phyloP scores from a whole-genome alignment of 2,329 filamentous ascomycete species.

The Rachicladosporium sp. region DNA sequence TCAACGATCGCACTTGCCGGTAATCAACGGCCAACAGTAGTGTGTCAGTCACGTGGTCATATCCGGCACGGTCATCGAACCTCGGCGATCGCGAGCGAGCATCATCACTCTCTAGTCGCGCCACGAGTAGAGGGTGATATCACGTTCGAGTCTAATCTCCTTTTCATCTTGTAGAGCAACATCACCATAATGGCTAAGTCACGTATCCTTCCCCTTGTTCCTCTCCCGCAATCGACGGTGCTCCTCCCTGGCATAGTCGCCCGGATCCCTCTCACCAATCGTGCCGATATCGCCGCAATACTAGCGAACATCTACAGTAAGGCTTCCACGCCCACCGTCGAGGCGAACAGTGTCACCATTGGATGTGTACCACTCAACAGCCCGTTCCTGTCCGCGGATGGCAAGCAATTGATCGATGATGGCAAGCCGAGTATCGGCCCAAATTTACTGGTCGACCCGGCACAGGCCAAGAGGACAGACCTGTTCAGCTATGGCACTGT shows the following conservation, averaged over 20 bases:
- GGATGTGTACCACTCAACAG: slow-evolving; percentile 80
- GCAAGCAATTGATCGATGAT: slow-evolving; percentile 60
- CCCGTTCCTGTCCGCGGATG: slow-evolving; percentile 58
- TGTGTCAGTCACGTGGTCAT: no score
- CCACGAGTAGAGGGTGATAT: no score
- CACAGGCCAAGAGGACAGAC: slow-evolving; percentile 41
- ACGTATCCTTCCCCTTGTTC: slow-evolving; percentile 58
- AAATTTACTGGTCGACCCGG: slow-evolving; percentile 44
- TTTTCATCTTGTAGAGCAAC: no score
- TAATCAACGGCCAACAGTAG: no score
- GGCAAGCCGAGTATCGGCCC: slow-evolving; percentile 29
- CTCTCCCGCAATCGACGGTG: slow-evolving; percentile 66
- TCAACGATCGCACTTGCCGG: no score
- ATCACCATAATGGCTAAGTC: slow-evolving; percentile 10
- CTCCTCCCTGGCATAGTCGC: slow-evolving; percentile 77
- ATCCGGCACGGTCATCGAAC: no score
- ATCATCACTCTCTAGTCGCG: no score
- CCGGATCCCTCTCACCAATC: slow-evolving; percentile 70
- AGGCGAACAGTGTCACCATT: slow-evolving; percentile 60
- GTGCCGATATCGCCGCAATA: slow-evolving; percentile 78
- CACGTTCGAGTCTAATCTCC: no score
- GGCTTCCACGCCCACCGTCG: slow-evolving; percentile 50
- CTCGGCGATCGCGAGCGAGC: no score
- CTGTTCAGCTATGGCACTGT: slow-evolving; percentile 74
- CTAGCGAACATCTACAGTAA: slow-evolving; percentile 75